Percentiles rank a stretch among this genome's conserved stretches.
Conservation (phyloP, 345 rosid genomes). For the Combretum micranthum region DNA sequence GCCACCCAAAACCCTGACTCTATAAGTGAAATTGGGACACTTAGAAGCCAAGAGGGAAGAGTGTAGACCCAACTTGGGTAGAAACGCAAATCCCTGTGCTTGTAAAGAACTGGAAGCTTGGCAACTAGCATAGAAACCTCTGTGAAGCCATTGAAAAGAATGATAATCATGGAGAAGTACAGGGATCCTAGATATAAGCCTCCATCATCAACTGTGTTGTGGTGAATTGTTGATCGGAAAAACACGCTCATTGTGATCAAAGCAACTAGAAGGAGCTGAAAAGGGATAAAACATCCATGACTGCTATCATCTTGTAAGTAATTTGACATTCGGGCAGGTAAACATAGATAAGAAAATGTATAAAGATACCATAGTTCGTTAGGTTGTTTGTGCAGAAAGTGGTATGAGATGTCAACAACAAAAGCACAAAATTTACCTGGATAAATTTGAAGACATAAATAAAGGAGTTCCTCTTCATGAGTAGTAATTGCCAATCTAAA, state of each 20-base stretch:
- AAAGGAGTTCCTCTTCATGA: conserved; percentile 88
- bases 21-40: conserved; percentile 76
- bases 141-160: conserved; percentile 95
- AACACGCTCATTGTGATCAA: conserved; percentile 94
- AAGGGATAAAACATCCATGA: conserved; percentile 9
- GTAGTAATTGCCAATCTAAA: conserved; percentile 81
- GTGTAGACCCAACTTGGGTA: conserved; percentile 98
- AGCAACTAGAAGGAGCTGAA: conserved; percentile 90
- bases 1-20: conserved; percentile 97
- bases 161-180: conserved; percentile 96
- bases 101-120: conserved; percentile 93
- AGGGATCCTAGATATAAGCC: conserved; percentile 78
- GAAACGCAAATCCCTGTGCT: conserved; percentile 89
- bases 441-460: conserved; percentile 88
- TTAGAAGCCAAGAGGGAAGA: conserved; percentile 84
- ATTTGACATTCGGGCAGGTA: not conserved
- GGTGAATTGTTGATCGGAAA: conserved; percentile 80
- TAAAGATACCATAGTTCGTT: too few species aligned
- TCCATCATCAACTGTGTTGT: conserved; percentile 74
- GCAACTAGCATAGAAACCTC: conserved; percentile 97
- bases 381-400: not conserved
- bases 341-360: not conserved
- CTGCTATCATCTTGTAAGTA: not conserved
- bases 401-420: not conserved
- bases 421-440: conserved; percentile 49